Evolutionary conservation across 495 filamentous ascomycete genomes (phyloP).

Genomic region (Annulohypoxylon stygium): DNA sequence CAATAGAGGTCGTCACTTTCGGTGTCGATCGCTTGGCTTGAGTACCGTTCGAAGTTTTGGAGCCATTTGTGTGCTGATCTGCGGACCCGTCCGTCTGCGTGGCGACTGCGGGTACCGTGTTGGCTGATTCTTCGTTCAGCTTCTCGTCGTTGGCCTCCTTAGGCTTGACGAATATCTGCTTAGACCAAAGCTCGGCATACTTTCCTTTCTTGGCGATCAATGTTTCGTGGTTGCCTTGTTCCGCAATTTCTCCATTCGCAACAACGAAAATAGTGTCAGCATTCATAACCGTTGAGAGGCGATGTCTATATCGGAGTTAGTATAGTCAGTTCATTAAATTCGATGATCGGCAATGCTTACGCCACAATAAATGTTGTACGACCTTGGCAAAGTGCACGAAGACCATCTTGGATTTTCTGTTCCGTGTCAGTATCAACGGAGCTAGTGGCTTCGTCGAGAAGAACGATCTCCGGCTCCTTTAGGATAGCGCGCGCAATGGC

Average conservation of each 20-base stretch:
- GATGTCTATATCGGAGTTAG: slow-evolving; percentile 61
- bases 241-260: slow-evolving; percentile 72
- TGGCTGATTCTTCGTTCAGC: slow-evolving; percentile 31
- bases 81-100: slow-evolving; percentile 48
- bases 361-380: slow-evolving; percentile 74
- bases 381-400: slow-evolving; percentile 67
- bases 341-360: slow-evolving; percentile 55
- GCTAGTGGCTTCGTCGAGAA: slow-evolving; percentile 70
- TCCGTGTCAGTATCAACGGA: slow-evolving; percentile 77
- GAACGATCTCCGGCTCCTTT: slow-evolving; percentile 67
- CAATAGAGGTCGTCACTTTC: slow-evolving; percentile 18
- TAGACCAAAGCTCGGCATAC: slow-evolving; percentile 74
- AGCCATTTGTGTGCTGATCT: slow-evolving; percentile 49
- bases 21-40: slow-evolving; percentile 17
- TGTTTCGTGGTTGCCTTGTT: slow-evolving; percentile 74
- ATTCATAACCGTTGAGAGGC: slow-evolving; percentile 77
- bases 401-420: slow-evolving; percentile 75
- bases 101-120: slow-evolving; percentile 25
- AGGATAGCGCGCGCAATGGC: slow-evolving; percentile 77
- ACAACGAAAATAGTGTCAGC: slow-evolving; percentile 77
- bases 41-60: slow-evolving; percentile 46
- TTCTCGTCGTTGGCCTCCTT: slow-evolving; percentile 55
- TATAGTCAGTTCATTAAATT: neutral
- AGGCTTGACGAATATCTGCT: slow-evolving; percentile 67
- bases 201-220: slow-evolving; percentile 68